These are phyloP conservation scores for Paspalum notatum DNA, from an alignment of 176 grass and related monocot genomes.

Conservation along the genomic window DNA sequence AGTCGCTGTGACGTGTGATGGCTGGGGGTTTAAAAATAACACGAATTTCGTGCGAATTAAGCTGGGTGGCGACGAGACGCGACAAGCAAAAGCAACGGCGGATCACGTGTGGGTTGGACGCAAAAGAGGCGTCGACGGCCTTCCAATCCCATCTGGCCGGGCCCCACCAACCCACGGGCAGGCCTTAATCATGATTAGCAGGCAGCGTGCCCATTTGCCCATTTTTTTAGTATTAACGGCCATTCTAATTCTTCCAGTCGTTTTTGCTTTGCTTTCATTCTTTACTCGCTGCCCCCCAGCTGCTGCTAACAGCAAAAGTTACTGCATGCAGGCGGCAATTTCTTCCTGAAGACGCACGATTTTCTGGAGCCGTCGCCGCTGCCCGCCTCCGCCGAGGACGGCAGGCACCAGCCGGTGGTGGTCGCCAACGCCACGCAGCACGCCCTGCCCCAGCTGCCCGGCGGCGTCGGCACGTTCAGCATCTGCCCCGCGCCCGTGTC, in stretches of 20 bases:
- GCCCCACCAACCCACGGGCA: constrained; percentile 36
- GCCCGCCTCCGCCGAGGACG: not conserved
- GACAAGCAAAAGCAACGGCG: constrained; percentile 46
- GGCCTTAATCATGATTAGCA: constrained; percentile 23
- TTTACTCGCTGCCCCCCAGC: not conserved
- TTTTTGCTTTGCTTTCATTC: not conserved
- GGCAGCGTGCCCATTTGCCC: not conserved
- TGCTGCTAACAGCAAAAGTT: not conserved
- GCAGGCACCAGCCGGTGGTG: not conserved
- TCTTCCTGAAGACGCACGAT: constrained; percentile 77
- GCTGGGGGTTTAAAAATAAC: constrained; percentile 15
- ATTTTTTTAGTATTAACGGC: too few species aligned
- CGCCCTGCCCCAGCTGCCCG: constrained; percentile 56
- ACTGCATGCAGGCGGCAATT: constrained; percentile 31
- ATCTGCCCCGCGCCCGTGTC: constrained; percentile 52
- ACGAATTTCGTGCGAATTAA: constrained; percentile 23
- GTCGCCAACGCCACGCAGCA: constrained; percentile 2
- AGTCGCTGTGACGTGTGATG: constrained; percentile 24
- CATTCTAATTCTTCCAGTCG: too few species aligned
- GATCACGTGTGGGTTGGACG: constrained; percentile 62
- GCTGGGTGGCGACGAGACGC: constrained; percentile 25
- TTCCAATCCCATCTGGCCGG: constrained; percentile 42
- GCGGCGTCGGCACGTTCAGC: constrained; percentile 72
- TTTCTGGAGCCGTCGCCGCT: constrained; percentile 59
- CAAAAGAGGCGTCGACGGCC: constrained; percentile 50